A percentile compares a stretch with the other conserved stretches of the same genome.
phyloP scores from a whole-genome alignment of 2,329 filamentous ascomycete species.

The Ascochyta pisi region DNA sequence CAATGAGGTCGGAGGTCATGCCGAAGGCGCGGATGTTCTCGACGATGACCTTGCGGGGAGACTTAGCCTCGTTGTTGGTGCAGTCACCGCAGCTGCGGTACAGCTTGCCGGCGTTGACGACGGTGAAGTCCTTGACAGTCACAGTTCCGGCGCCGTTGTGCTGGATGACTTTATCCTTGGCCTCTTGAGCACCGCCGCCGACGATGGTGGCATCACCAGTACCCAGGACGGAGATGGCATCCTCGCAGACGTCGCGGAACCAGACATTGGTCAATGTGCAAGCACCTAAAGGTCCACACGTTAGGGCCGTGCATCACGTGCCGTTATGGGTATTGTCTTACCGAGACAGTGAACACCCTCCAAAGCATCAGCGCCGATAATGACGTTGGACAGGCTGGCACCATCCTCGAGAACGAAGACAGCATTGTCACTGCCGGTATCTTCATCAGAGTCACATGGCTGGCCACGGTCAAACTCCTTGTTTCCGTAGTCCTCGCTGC shows the following conservation, averaged over 20 bases:
- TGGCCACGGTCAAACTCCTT: constrained; percentile 33
- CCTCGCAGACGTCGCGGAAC: constrained; percentile 45
- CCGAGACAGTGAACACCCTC: constrained; percentile 60
- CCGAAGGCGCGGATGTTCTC: constrained; percentile 50
- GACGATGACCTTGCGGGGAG: constrained; percentile 52
- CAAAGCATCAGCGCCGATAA: constrained; percentile 59
- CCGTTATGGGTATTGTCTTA: constrained; percentile 2
- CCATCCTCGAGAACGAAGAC: constrained; percentile 61
- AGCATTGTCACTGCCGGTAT: constrained; percentile 45
- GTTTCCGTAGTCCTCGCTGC: constrained; percentile 28
- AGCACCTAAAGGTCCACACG: constrained; percentile 44
- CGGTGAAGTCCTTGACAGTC: constrained; percentile 50
- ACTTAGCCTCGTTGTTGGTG: constrained; percentile 53
- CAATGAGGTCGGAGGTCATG: constrained; percentile 50
- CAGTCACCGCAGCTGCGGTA: constrained; percentile 57
- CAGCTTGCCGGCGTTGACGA: constrained; percentile 57
- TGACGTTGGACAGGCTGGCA: constrained; percentile 60
- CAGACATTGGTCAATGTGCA: constrained; percentile 52
- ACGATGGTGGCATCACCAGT: constrained; percentile 42
- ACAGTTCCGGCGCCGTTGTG: constrained; percentile 44
- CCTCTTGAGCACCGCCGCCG: constrained; percentile 44
- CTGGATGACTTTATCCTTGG: constrained; percentile 47
- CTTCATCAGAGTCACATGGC: constrained; percentile 29
- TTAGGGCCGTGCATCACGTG: neutral
- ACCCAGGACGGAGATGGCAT: constrained; percentile 38